Percentiles rank a stretch among this genome's conserved stretches.
phyloP scores from a whole-genome alignment of 805 yeast genomes.

The Candida sonorensis region DNA sequence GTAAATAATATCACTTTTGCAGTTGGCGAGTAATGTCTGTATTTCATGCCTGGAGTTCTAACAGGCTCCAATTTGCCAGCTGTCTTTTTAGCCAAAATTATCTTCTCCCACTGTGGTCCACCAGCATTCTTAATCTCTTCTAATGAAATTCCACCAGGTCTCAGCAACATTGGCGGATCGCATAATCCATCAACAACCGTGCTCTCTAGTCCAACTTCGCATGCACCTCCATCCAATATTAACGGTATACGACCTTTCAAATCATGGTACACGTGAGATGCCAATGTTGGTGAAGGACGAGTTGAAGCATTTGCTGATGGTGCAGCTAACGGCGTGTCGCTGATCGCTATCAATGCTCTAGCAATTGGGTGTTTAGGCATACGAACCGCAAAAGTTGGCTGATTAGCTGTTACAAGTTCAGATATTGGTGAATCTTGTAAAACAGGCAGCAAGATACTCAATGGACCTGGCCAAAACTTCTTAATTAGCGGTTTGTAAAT shows the following conservation, averaged over 20 bases:
- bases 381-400: constrained; percentile 86
- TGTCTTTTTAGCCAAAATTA: constrained; percentile 56
- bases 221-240: constrained; percentile 86
- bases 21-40: constrained; percentile 87
- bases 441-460: constrained; percentile 76
- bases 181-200: constrained; percentile 91
- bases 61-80: constrained; percentile 65
- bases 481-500: constrained; percentile 59
- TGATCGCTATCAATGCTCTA: constrained; percentile 75
- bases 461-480: constrained; percentile 93
- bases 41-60: constrained; percentile 97
- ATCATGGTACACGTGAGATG: constrained; percentile 80
- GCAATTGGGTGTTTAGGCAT: constrained; percentile 87
- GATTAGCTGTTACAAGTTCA: constrained; percentile 74
- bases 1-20: constrained; percentile 71
- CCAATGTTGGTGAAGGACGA: constrained; percentile 86
- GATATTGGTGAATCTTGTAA: constrained; percentile 48
- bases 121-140: constrained; percentile 66
- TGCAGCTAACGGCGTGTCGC: constrained; percentile 91
- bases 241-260: constrained; percentile 72
- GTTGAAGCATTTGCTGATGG: constrained; percentile 98
- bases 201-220: constrained; percentile 85
- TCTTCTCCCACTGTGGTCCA: constrained; percentile 60
- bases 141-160: constrained; percentile 91
- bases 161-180: constrained; percentile 74